Evolutionary conservation across 352 stramenopile species (phyloP), one percentile per base, ranked within the genome.

Genomic region (Plasmopara viticola): DNA sequence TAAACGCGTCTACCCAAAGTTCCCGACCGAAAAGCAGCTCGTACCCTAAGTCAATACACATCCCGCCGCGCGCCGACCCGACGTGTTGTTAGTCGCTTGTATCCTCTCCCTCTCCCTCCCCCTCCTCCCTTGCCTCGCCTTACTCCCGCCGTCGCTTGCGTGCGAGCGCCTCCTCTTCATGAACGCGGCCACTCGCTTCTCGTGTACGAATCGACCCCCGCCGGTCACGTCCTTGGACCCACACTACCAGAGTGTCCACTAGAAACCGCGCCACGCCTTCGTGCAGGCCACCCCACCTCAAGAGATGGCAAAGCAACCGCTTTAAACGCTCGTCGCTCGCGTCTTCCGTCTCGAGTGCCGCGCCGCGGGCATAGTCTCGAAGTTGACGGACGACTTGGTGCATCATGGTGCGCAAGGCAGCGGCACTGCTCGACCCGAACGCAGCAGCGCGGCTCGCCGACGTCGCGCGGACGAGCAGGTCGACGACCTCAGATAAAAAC

Each of bases 1-100:
- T 87, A 99, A 99, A 80, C 86, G 97, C 50, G 89, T 99, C 15
- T 99, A 97, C 73, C 97, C 97, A 44, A 99, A 98, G 75, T 98
- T 90, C 60, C 77, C 86, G 58, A 84, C 75, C 3, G 43, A 12
- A 37, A 64, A 58, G 28, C 60, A 49, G 43, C 68, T 83, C 43
- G 65, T 51, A 25, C 60, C 60, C 42, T 66, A 62, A 50, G 56
- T 25, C 20, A 25, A 25, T 25, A 25, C 20, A 25, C 20, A 25
- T 25, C 3, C n/a, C 20, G 20, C 20, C 20, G 20, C 20, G 20
- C n/a, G n/a, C n/a, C n/a, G n/a, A n/a, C n/a, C n/a, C n/a, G n/a
- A n/a, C n/a, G n/a, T n/a, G n/a, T n/a, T n/a, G n/a, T n/a, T n/a
- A n/a, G n/a, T n/a, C n/a, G n/a, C n/a, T n/a, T n/a, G n/a, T n/a